A percentile compares a stretch with the other conserved stretches of the same genome.
These are phyloP conservation scores for Suhomyces ambrosiae DNA, from an alignment of 1,139 yeast species.

Conservation along the genomic window DNA sequence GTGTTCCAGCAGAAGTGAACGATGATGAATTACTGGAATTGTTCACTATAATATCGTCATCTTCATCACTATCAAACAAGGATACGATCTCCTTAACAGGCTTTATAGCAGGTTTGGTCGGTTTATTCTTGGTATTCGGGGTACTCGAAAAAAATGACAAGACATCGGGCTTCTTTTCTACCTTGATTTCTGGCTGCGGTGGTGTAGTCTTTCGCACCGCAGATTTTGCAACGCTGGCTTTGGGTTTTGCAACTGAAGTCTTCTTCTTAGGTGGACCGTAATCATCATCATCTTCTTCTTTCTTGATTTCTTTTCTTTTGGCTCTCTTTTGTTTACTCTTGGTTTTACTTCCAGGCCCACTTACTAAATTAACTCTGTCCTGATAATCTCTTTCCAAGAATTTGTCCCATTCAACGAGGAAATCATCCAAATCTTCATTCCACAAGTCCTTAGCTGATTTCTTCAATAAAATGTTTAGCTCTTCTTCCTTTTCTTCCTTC, in stretches of 20 bases:
- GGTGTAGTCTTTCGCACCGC: constrained; percentile 2
- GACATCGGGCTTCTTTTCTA: constrained; percentile 19
- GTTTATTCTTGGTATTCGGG: constrained; percentile 11
- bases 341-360: constrained; percentile 28
- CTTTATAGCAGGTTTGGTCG: constrained; percentile 13
- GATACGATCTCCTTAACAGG: constrained; percentile 16
- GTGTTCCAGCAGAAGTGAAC: constrained; percentile 5
- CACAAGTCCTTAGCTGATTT: constrained; percentile 86
- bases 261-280: constrained; percentile 17
- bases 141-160: constrained; percentile 23
- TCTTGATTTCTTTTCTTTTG: constrained; percentile 23
- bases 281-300: constrained; percentile 18
- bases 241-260: constrained; percentile 10
- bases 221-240: constrained; percentile 6
- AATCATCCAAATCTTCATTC: constrained; percentile 78
- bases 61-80: constrained; percentile 40
- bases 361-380: constrained; percentile 34
- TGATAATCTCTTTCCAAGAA: constrained; percentile 47
- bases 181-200: constrained; percentile 9
- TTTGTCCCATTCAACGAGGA: constrained; percentile 64
- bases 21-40: constrained; percentile 6
- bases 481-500: constrained; percentile 70
- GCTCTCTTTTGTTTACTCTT: constrained; percentile 29
- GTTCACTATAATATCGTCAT: constrained; percentile 23
- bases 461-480: constrained; percentile 65